Conservation (phyloP, 306 rosid genomes). For the Crotalaria pallida region DNA sequence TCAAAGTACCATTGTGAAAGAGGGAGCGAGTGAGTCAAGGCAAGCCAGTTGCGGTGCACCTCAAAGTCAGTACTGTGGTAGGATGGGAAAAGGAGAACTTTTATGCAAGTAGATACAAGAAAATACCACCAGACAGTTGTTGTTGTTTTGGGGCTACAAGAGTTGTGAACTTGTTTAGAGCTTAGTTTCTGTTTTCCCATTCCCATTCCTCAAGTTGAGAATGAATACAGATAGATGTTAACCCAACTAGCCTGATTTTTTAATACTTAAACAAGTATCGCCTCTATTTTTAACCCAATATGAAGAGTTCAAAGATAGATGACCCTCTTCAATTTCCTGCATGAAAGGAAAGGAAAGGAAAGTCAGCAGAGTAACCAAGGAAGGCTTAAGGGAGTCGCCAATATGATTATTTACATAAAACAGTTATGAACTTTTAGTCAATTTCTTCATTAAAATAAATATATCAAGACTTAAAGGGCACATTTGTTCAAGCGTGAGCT, state of each 20-base stretch:
- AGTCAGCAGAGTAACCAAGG: slow-evolving; percentile 1
- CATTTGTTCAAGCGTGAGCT: no score
- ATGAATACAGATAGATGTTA: neutral
- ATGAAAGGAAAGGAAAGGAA: no score
- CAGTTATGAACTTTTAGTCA: neutral
- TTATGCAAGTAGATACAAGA: slow-evolving; percentile 50
- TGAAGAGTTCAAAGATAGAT: slow-evolving; percentile 2
- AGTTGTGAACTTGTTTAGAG: slow-evolving; percentile 7
- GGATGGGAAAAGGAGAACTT: slow-evolving; percentile 74
- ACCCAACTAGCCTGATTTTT: neutral
- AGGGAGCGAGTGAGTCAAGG: slow-evolving; percentile 80
- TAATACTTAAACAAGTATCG: neutral
- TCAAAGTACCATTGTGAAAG: slow-evolving; percentile 79
- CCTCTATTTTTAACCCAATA: neutral
- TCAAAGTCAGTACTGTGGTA: slow-evolving; percentile 85
- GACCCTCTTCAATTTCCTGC: slow-evolving; percentile 24
- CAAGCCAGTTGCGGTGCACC: slow-evolving; percentile 89
- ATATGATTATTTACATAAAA: neutral
- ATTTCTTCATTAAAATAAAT: neutral
- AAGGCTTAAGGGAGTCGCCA: neutral
- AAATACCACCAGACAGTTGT: slow-evolving; percentile 57
- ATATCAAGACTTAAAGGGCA: no score
- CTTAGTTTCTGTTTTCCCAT: slow-evolving; percentile 36
- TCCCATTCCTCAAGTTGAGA: slow-evolving; percentile 21
- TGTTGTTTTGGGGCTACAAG: slow-evolving; percentile 11